These are phyloP conservation scores for Zizania latifolia DNA, from an alignment of 176 grass and related monocot species.

Conservation along the genomic window DNA sequence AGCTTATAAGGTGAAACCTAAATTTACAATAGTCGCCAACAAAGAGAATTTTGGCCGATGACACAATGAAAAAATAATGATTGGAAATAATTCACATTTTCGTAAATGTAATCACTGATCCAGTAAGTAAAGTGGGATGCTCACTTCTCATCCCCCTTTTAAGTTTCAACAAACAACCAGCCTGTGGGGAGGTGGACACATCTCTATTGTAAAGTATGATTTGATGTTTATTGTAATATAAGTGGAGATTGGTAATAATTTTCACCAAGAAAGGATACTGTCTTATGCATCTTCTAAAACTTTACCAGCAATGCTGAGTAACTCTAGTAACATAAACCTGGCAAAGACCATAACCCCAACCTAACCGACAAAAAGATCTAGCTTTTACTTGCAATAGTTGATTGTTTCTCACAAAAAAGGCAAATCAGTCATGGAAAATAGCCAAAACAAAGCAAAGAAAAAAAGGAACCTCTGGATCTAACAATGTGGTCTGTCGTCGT, in stretches of 20 bases:
- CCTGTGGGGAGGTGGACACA: neutral
- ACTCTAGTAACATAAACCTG: neutral
- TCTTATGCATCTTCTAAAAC: neutral
- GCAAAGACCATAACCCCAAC: neutral
- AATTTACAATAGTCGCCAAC: conserved; percentile 1
- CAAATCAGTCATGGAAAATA: neutral
- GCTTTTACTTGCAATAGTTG: neutral
- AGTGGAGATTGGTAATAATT: neutral
- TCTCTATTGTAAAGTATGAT: neutral
- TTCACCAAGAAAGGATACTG: conserved; percentile 5
- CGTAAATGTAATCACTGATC: neutral
- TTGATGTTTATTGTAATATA: neutral
- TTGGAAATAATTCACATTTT: neutral
- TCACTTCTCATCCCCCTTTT: neutral
- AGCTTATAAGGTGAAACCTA: conserved; percentile 6
- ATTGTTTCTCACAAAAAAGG: neutral
- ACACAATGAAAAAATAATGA: neutral
- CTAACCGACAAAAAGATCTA: neutral
- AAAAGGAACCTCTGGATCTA: conserved; percentile 65
- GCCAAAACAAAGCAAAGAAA: neutral
- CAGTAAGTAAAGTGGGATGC: neutral
- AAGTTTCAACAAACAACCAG: neutral
- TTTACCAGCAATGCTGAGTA: neutral
- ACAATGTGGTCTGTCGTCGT: conserved; percentile 70
- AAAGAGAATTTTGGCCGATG: conserved; percentile 4